Percentiles rank a stretch among this genome's conserved stretches.
These are phyloP conservation scores for Nothophoma quercina DNA, from an alignment of 2,329 filamentous ascomycete genomes.

Conservation along the genomic window DNA sequence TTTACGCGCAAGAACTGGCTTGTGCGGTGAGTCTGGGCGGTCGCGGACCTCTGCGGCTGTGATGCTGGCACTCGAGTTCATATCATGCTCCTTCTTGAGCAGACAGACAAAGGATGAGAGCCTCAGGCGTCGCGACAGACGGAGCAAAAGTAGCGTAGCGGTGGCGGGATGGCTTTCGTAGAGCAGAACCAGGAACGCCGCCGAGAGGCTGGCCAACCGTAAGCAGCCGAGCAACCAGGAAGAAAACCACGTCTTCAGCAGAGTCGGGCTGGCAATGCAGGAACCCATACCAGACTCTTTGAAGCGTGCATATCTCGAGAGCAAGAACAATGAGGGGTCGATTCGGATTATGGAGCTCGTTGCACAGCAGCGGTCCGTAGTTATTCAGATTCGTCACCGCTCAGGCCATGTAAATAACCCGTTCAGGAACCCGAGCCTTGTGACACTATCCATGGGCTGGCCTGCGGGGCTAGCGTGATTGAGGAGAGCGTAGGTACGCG, in stretches of 20 bases:
- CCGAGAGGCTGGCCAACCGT: slow-evolving; percentile 37
- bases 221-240: slow-evolving; percentile 36
- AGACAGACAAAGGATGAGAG: slow-evolving; percentile 32
- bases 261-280: slow-evolving; percentile 33
- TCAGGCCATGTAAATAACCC: slow-evolving; percentile 28
- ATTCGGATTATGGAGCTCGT: slow-evolving; percentile 13
- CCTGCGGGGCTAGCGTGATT: slow-evolving; percentile 28
- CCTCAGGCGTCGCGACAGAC: slow-evolving; percentile 42
- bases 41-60: slow-evolving; percentile 31
- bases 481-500: slow-evolving; percentile 1
- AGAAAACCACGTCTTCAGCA: slow-evolving; percentile 42
- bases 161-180: slow-evolving; percentile 39
- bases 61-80: slow-evolving; percentile 31
- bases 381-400: slow-evolving; percentile 30
- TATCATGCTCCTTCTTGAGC: slow-evolving; percentile 31
- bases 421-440: slow-evolving; percentile 19
- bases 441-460: slow-evolving; percentile 24
- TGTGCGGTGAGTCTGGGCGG: slow-evolving; percentile 35
- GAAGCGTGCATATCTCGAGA: slow-evolving; percentile 39
- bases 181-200: slow-evolving; percentile 38
- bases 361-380: slow-evolving; percentile 21
- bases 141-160: slow-evolving; percentile 45
- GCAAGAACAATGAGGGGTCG: slow-evolving; percentile 17
- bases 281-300: slow-evolving; percentile 43
- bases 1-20: slow-evolving; percentile 21